These are phyloP conservation scores for Cutaneotrichosporon sp. DNA, from an alignment of 1,284 basidiomycete genomes.

Conservation along the genomic window DNA sequence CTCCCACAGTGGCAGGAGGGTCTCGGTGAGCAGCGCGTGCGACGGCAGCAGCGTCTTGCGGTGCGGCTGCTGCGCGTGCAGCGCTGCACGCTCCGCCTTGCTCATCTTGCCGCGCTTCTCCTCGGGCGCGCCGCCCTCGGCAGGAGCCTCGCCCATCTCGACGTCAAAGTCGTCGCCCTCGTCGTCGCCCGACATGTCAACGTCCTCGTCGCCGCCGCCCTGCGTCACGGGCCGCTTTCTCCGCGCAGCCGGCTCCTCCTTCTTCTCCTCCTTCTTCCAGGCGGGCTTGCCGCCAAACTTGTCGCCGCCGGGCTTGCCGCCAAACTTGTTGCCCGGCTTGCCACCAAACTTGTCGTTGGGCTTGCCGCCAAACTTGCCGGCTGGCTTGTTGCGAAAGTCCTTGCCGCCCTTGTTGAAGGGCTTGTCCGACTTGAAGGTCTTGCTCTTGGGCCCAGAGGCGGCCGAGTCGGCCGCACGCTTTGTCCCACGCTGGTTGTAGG, in stretches of 20 bases:
- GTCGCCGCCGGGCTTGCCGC: conserved; percentile 6
- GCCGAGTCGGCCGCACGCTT: conserved; percentile 22
- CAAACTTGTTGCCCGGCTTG: conserved; percentile 8
- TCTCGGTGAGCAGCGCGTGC: conserved; percentile 69
- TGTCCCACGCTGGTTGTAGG: conserved; percentile 15
- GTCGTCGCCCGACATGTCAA: conserved; percentile 28
- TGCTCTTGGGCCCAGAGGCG: conserved; percentile 9
- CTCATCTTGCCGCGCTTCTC: conserved; percentile 39
- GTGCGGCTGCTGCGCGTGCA: conserved; percentile 53
- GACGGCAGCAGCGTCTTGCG: conserved; percentile 75
- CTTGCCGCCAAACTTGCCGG: neutral
- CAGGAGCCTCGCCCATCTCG: conserved; percentile 26
- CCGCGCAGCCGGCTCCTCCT: conserved; percentile 12
- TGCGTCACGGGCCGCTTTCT: conserved; percentile 43
- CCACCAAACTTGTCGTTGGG: conserved; percentile 4
- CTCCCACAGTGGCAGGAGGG: conserved; percentile 70
- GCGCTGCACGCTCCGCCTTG: conserved; percentile 46
- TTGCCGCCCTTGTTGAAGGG: conserved; percentile 11
- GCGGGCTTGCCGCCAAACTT: conserved; percentile 7
- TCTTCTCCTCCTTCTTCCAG: conserved; percentile 10
- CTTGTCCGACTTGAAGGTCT: conserved; percentile 14
- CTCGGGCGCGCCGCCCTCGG: conserved; percentile 17
- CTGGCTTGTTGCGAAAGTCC: conserved; percentile 3
- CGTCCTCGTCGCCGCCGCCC: conserved; percentile 43
- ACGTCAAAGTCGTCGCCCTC: conserved; percentile 28